phyloP scores from a whole-genome alignment of 2,329 filamentous ascomycete species.

The Tolypocladium amazonense region DNA sequence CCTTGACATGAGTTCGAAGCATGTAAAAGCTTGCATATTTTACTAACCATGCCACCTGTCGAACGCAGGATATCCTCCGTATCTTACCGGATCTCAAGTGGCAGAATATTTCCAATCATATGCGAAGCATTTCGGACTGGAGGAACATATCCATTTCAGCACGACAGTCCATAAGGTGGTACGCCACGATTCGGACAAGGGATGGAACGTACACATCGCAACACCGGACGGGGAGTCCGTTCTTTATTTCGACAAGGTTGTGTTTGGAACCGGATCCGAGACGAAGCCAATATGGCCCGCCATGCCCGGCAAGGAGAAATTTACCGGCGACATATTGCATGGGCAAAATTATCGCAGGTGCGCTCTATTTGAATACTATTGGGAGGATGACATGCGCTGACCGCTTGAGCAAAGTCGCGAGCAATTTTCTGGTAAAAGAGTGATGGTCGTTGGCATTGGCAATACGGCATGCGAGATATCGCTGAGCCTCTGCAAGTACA shows the following conservation, averaged over 20 bases:
- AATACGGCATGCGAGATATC: slow-evolving; percentile 22
- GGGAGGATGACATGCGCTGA: neutral
- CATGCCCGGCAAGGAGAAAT: slow-evolving; percentile 19
- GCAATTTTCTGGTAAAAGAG: slow-evolving; percentile 19
- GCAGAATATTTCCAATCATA: slow-evolving; percentile 23
- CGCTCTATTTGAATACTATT: neutral
- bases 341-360: neutral
- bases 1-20: neutral
- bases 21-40: neutral
- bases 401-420: slow-evolving; percentile 7
- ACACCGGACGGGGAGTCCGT: neutral
- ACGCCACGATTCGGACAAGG: slow-evolving; percentile 1
- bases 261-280: slow-evolving; percentile 25
- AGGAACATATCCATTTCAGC: slow-evolving; percentile 15
- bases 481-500: slow-evolving; percentile 19
- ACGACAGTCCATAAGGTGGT: slow-evolving; percentile 12
- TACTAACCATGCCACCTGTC: neutral
- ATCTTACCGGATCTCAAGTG: slow-evolving; percentile 15
- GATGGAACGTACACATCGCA: neutral
- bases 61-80: slow-evolving; percentile 7
- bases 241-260: slow-evolving; percentile 25
- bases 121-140: slow-evolving; percentile 20
- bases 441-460: slow-evolving; percentile 34
- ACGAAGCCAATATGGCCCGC: slow-evolving; percentile 23
- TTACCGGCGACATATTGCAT: slow-evolving; percentile 17